Evolutionary conservation across 2,329 filamentous ascomycete genomes (phyloP).

Genomic region (Cytospora mali): DNA sequence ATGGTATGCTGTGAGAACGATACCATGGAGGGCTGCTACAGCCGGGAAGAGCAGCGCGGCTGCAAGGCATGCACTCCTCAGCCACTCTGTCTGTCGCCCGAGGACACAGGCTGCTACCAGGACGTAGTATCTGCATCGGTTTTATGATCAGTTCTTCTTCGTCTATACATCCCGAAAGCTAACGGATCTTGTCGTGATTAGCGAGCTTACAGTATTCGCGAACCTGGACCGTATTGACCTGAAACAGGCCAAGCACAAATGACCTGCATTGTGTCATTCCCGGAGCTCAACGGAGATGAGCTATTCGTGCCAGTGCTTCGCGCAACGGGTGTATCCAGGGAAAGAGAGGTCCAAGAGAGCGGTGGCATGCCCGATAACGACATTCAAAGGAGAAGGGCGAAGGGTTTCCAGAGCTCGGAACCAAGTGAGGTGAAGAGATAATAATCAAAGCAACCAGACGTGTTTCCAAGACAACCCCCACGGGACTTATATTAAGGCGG

Average conservation of each 20-base stretch:
- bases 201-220: slow-evolving; percentile 50
- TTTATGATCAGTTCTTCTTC: background rate
- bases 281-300: background rate
- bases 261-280: slow-evolving; percentile 39
- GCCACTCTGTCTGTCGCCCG: slow-evolving; percentile 63
- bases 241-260: slow-evolving; percentile 60
- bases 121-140: slow-evolving; percentile 58
- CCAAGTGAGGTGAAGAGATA: background rate
- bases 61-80: slow-evolving; percentile 64
- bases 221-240: slow-evolving; percentile 59
- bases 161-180: too few relatives aligned
- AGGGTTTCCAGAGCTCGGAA: background rate
- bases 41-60: slow-evolving; percentile 65
- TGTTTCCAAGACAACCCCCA: background rate
- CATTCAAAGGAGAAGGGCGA: background rate
- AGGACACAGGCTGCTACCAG: slow-evolving; percentile 65
- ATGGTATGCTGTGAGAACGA: slow-evolving; percentile 62
- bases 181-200: slow-evolving; percentile 5
- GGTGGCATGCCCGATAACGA: background rate
- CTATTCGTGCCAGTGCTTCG: background rate
- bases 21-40: slow-evolving; percentile 64
- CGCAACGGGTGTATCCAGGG: background rate
- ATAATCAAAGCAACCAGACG: background rate
- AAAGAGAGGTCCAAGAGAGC: background rate
- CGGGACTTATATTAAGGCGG: background rate